These are phyloP conservation scores for Beauveria asiatica DNA, from an alignment of 2,329 filamentous ascomycete genomes.

Conservation along the genomic window DNA sequence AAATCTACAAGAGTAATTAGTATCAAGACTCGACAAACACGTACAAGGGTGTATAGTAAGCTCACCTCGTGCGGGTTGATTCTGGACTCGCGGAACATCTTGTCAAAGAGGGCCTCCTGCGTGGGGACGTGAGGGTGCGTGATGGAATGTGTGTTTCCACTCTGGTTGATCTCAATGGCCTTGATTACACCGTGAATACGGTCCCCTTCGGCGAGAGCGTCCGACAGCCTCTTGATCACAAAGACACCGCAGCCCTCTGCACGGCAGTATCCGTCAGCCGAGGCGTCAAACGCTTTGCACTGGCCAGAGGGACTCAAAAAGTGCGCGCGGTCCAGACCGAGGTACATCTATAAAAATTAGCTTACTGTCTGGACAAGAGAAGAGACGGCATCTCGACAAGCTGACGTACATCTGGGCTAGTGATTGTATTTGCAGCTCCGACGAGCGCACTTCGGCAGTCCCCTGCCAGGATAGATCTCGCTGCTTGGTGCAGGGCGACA, in stretches of 20 bases:
- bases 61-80: conserved; percentile 57
- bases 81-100: conserved; percentile 2
- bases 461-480: conserved; percentile 18
- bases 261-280: conserved; percentile 39
- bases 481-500: conserved; percentile 27
- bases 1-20: neutral
- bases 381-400: neutral
- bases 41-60: neutral
- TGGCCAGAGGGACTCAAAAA: conserved; percentile 20
- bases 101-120: conserved; percentile 31
- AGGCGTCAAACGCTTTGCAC: conserved; percentile 19
- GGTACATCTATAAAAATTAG: neutral
- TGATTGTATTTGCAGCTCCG: conserved; percentile 32
- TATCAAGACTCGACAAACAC: neutral
- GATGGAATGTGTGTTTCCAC: conserved; percentile 27
- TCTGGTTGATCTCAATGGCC: conserved; percentile 30
- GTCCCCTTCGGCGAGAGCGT: conserved; percentile 38
- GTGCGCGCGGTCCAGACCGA: conserved; percentile 11
- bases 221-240: conserved; percentile 36
- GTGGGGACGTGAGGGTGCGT: conserved; percentile 15
- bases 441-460: conserved; percentile 27
- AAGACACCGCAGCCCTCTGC: conserved; percentile 38
- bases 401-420: neutral
- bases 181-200: conserved; percentile 30
- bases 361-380: no score